phyloP scores from a whole-genome alignment of 495 filamentous ascomycete genomes.

The Trichocladium uniseriatum region DNA sequence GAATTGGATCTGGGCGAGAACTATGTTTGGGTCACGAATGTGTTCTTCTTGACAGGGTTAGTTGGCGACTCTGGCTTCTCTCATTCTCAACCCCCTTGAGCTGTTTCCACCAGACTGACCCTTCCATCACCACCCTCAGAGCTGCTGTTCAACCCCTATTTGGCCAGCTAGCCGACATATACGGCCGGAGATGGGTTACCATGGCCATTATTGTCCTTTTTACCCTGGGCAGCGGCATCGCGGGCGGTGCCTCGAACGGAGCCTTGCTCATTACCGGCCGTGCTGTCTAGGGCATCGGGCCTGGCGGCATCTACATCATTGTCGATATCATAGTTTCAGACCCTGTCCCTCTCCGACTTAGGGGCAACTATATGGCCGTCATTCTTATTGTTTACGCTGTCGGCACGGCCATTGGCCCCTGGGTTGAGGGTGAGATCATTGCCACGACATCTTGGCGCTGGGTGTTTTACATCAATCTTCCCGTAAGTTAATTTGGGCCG shows the following conservation, averaged over 20 bases:
- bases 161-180: slow-evolving; percentile 18
- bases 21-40: slow-evolving; percentile 39
- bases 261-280: slow-evolving; percentile 65
- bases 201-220: slow-evolving; percentile 28
- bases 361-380: too few relatives aligned
- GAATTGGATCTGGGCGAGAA: slow-evolving; percentile 24
- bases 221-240: slow-evolving; percentile 37
- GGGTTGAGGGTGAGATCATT: slow-evolving; percentile 60
- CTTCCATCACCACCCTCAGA: too few relatives aligned
- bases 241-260: slow-evolving; percentile 24
- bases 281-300: slow-evolving; percentile 68
- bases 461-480: slow-evolving; percentile 29
- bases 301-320: slow-evolving; percentile 50
- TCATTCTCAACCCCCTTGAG: too few relatives aligned
- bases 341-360: too few relatives aligned
- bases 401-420: slow-evolving; percentile 50
- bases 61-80: too few relatives aligned
- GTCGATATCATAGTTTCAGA: too few relatives aligned
- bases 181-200: slow-evolving; percentile 14
- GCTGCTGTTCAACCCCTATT: too few relatives aligned
- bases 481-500: too few relatives aligned
- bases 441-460: slow-evolving; percentile 35
- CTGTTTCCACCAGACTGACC: too few relatives aligned
- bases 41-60: slow-evolving; percentile 33
- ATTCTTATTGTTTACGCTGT: too few relatives aligned